These are phyloP conservation scores for Chromera velia DNA, from an alignment of 73 alveolate genomes.

Conservation along the genomic window DNA sequence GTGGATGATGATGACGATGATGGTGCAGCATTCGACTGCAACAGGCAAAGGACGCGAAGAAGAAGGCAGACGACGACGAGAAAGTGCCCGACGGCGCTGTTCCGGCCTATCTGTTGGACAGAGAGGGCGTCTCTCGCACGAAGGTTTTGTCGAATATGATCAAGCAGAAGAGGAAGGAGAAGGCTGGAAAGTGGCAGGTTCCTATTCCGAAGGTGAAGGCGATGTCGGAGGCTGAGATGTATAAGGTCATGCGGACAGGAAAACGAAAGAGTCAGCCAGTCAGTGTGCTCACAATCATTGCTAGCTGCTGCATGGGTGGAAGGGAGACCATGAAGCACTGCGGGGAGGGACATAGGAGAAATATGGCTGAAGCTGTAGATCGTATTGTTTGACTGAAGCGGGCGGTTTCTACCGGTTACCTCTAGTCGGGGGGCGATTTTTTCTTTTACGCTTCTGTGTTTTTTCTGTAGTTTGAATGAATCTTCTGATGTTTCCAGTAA, in stretches of 20 bases:
- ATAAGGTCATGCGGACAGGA: slow-evolving; percentile 85
- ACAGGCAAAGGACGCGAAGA: not conserved
- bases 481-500: too few relatives aligned
- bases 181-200: slow-evolving; percentile 98
- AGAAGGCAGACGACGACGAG: not conserved
- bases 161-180: slow-evolving; percentile 91
- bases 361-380: slow-evolving; percentile 13
- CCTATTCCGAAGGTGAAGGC: slow-evolving; percentile 93
- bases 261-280: slow-evolving; percentile 48
- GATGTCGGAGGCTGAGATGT: slow-evolving; percentile 94
- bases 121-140: slow-evolving; percentile 77
- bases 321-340: not conserved
- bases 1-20: not conserved
- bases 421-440: too few relatives aligned
- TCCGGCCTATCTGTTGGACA: slow-evolving; percentile 85
- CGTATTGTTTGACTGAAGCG: not conserved
- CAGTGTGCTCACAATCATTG: not conserved
- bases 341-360: slow-evolving; percentile 19
- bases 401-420: too few relatives aligned
- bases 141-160: slow-evolving; percentile 89
- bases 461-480: too few relatives aligned
- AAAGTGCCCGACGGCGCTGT: slow-evolving; percentile 59
- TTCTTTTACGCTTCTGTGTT: too few relatives aligned
- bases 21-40: too few relatives aligned
- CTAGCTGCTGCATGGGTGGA: too few relatives aligned